Evolutionary conservation across 2,329 filamentous ascomycete species (phyloP), one percentile per base, ranked within the genome.

Genomic region (Samsoniella hepiali): DNA sequence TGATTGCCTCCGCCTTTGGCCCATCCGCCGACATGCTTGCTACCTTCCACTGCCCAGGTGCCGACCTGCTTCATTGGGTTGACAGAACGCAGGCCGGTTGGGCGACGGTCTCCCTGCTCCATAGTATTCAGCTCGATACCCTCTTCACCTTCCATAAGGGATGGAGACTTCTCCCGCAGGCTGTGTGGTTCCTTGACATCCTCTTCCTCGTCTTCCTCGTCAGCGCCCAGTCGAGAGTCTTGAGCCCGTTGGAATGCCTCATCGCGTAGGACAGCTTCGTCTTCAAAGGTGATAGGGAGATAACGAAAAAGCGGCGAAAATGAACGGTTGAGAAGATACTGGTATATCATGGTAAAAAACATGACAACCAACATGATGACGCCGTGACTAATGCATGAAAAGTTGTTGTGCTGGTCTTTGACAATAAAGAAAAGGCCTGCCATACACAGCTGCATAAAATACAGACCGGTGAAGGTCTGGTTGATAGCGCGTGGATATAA

Each of bases 401-500:
- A 78, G 0, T 80, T 71, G 0, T 79, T 79, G 0, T 84, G 53
- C 1, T 83, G 79, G 65, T 93, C 83, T 44, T 80, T 73, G 3
- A 89, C 86, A 29, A 97, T 81, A 76, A 97, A 93, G 77, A 98
- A 98, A 29, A 97, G 81, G 42, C 93, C 95, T 51, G 97, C 88
- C 63, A 98, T 82, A 69, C 89, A 93, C 2, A 97, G 80, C 71
- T 98, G 93, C 89, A 99, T 95, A 65, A 97, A 87, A 71, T 99
- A 99, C 0, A 99, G 79, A 0, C 95, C 95, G 0, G 92, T 95
- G 72, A 99, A 98, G 0, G 95, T 90, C 73, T 97, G 94, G 72
- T 97, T 97, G 77, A 98, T 91, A 1, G 95, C 95, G 42, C 89
- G 86, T 0, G 95, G 95, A 70, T 97, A 99, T 58, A 98, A 79